Evolutionary conservation across 2,329 filamentous ascomycete genomes (phyloP).

Genomic region (Trichophyton equinum): DNA sequence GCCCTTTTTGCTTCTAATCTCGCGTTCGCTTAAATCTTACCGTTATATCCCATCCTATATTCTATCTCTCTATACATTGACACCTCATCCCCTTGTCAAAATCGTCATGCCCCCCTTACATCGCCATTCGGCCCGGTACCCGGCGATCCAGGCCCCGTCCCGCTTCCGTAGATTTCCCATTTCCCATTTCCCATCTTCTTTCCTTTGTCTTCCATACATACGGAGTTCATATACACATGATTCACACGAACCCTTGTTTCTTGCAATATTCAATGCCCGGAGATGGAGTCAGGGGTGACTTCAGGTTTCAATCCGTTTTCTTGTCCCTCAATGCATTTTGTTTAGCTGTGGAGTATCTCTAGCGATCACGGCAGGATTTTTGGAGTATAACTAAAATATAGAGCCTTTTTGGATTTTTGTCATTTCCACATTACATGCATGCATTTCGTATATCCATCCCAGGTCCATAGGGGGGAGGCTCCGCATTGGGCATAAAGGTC

Average conservation of each 20-base stretch:
- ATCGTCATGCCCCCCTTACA: not conserved
- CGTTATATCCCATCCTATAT: not conserved
- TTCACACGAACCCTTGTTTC: not conserved
- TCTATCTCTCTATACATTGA: not conserved
- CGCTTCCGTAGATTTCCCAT: not conserved
- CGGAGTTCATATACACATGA: not conserved
- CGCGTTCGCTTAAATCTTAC: not conserved
- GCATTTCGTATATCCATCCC: not conserved
- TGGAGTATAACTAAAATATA: not conserved
- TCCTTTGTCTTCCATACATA: not conserved
- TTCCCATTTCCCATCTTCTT: not conserved
- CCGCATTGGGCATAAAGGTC: not conserved
- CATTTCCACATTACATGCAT: not conserved
- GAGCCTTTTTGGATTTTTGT: not conserved
- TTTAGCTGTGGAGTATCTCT: not conserved
- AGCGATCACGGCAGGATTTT: not conserved
- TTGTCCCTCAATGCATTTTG: not conserved
- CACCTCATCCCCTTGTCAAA: not conserved
- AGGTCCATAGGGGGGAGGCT: not conserved
- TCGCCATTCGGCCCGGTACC: not conserved
- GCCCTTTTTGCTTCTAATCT: not conserved
- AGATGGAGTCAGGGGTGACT: not conserved
- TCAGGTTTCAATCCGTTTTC: not conserved
- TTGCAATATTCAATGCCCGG: not conserved
- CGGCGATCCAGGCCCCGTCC: not conserved